Evolutionary conservation across 345 rosid species (phyloP), one percentile per base, ranked within the genome.

Genomic region (Euphorbia lathyris): DNA sequence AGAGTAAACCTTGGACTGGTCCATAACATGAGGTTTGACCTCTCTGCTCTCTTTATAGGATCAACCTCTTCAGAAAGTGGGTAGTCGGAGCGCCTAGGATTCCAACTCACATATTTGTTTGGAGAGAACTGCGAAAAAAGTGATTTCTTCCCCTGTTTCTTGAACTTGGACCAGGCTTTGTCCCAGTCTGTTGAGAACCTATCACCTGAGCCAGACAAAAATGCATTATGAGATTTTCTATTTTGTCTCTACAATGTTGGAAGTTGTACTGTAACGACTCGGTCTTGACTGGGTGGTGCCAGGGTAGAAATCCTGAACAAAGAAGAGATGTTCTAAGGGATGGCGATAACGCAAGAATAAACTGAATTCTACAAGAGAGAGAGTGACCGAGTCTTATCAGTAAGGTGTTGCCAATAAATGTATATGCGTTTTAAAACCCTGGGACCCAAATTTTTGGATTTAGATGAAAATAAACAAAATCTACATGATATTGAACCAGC

Each of bases 1-100:
- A 94, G 77, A 63, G 95, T 89, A 68, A 94, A 94, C 77, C 63
- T 53, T 4, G 96, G 88, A 81, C 97, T 85, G 27, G 95, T 94
- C 98, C 98, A 94, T 19, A 85, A 67, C 87, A 40, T 83, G n/a
- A 94, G 88, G 79, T 91, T 89, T 0, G 97, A 84, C 68, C 87
- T 87, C 86, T 91, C 97, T 23, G 93, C 76, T 80, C 90, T 89
- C 72, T 88, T 94, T 42, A 94, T 94, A 16, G 98, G 98, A 85
- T 94, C 98, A 0, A 89, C 87, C 74, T 91, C 97, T 76, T 94
- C 98, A 13, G 97, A 94, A 45, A 85, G 78, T 0, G 97, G 96
- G 80, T 82, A 91, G 68, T 89, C 76, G 27, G 97, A 90, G 65
- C 76, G 85, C 69, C 62, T 86, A 6, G 97, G 97, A 72, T 94